Evolutionary conservation across 164 flowering plant species (phyloP), one percentile per base, ranked within the genome.

Genomic region (Houttuynia cordata): DNA sequence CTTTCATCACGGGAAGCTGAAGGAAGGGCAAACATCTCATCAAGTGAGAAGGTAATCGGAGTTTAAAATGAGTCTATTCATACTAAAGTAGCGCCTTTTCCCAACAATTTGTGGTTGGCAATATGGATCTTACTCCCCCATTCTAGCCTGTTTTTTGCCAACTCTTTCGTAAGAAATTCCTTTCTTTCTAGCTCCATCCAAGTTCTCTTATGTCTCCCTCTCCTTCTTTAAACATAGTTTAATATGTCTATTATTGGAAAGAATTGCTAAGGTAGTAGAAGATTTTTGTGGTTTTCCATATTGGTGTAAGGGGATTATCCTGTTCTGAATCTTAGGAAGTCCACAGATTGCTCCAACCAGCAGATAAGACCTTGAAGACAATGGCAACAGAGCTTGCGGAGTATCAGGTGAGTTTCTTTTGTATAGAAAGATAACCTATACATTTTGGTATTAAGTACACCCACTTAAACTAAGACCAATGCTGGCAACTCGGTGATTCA

Each of bases 311-410:
- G 57, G n/a, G 17, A 23, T 21, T 53, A 22, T 54, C 34, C 17
- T 10, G n/a, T 23, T 25, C 55, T 63, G 49, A 24, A 14, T 55
- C 45, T 53, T 74, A 93, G 97, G 99, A 90, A 76, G 81, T 83
- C 58, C 88, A 93, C 66, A 90, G 88, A 70, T 74, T 90, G 71
- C 92, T 93, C 40, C 99, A 93, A 70, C 93, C 97, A 30, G 87
- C 82, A 34, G 99, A 94, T 73, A 94, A 85, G 75, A 84, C 85
- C 62, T 66, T 86, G 58, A 86, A 81, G 79, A 75, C 90, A 40
- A 88, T 94, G 97, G 99, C 97, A 6, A 80, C 84, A 68, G 99
- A 91, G 64, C 85, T 94, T 80, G 96, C 99, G 10, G 99, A 94
- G 76, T 83, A 81, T 73, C 99, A 94, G 95, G 99, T 94, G 37